These are phyloP conservation scores for Podaxis sp. DNA, from an alignment of 768 basidiomycete genomes.

Conservation along the genomic window DNA sequence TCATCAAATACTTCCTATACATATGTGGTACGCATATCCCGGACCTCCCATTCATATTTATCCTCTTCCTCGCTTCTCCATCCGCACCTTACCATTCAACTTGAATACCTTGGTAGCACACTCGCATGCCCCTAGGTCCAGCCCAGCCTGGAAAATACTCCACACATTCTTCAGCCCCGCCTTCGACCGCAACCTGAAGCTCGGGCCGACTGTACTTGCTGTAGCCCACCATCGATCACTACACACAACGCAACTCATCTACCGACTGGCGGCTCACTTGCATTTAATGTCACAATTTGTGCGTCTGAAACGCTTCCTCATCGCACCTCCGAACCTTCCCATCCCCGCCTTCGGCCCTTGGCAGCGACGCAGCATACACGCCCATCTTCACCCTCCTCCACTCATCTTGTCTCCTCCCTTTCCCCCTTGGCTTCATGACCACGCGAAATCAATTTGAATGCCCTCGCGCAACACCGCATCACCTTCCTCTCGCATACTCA, in stretches of 20 bases:
- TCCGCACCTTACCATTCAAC: slow-evolving; percentile 58
- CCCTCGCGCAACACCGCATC: not conserved
- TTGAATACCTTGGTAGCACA: slow-evolving; percentile 56
- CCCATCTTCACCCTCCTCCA: not conserved
- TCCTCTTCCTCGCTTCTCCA: slow-evolving; percentile 54
- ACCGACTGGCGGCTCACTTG: slow-evolving; percentile 51
- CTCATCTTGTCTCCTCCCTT: not conserved
- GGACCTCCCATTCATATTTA: slow-evolving; percentile 58
- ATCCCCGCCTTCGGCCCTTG: slow-evolving; percentile 16
- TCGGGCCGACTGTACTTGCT: slow-evolving; percentile 57
- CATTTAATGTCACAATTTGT: slow-evolving; percentile 39
- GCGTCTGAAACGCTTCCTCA: slow-evolving; percentile 66
- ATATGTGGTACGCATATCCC: slow-evolving; percentile 63
- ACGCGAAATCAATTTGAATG: not conserved
- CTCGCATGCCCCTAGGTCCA: slow-evolving; percentile 56
- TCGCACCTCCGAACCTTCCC: slow-evolving; percentile 53
- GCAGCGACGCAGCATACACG: not conserved
- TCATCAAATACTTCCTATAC: slow-evolving; percentile 69
- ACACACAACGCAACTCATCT: slow-evolving; percentile 52
- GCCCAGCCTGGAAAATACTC: slow-evolving; percentile 50
- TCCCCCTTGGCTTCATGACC: not conserved
- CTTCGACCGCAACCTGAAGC: slow-evolving; percentile 58
- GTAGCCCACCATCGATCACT: slow-evolving; percentile 52
- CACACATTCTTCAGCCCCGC: slow-evolving; percentile 64
- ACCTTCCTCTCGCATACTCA: slow-evolving; percentile 16